These are phyloP conservation scores for Exophiala xenobiotica DNA, from an alignment of 2,329 filamentous ascomycete genomes.

Conservation along the genomic window DNA sequence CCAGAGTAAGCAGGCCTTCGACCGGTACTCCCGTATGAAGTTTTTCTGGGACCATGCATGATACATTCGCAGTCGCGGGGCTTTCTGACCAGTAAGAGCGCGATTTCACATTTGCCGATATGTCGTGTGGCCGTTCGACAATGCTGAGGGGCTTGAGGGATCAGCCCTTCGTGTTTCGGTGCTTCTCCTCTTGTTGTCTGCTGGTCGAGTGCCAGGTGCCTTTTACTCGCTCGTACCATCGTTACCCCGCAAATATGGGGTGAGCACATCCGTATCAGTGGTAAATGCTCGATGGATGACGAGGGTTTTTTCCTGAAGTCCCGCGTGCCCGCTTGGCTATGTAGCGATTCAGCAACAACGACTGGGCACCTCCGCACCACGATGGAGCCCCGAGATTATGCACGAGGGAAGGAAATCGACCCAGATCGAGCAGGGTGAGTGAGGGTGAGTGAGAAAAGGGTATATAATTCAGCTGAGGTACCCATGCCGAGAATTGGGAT, in stretches of 20 bases:
- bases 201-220: background rate
- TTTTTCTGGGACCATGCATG: background rate
- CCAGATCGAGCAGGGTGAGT: background rate
- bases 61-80: background rate
- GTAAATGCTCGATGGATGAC: background rate
- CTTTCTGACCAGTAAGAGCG: background rate
- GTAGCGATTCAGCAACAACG: background rate
- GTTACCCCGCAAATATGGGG: constrained; percentile 13
- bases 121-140: too few species aligned
- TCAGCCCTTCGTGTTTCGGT: background rate
- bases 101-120: too few species aligned
- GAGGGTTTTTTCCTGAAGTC: background rate
- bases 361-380: background rate
- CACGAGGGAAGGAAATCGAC: background rate
- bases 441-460: background rate
- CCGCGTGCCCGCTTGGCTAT: background rate
- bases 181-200: background rate
- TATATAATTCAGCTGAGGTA: background rate
- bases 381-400: background rate
- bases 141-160: too few species aligned
- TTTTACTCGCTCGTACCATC: background rate
- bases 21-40: constrained; percentile 2
- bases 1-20: constrained; percentile 9
- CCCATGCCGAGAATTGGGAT: too few species aligned
- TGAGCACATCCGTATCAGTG: too few species aligned